Evolutionary conservation across 768 basidiomycete genomes (phyloP), one percentile per base, ranked within the genome.

Genomic region (Tricholoma bakamatsutake): DNA sequence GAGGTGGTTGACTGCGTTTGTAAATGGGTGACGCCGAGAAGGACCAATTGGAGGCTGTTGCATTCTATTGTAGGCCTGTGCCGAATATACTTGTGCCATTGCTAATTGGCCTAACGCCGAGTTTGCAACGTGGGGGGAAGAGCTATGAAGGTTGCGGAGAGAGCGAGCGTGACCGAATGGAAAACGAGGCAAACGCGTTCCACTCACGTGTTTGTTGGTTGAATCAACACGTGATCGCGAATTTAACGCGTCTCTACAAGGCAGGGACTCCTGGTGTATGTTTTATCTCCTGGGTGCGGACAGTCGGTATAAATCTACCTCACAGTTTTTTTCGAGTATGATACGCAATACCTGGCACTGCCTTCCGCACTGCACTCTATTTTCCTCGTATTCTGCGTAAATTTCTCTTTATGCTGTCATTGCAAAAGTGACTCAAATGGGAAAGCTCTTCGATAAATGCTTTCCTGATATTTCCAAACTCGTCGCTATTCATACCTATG

Each of bases 1-100:
- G 28, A 50, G 45, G 62, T 71, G 66, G 62, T 68, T 69, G 62
- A 68, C 68, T 43, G 68, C 65, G 54, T 69, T 63, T 2, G 68
- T 63, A 61, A 71, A 67, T 2, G 70, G 70, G 58, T 67, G 58
- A 47, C 68, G 69, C 60, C 62, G 60, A 40, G 63, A 54, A 24
- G 71, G 58, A 42, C 66, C 62, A 18, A 61, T 45, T 55, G 66
- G 57, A n/a, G 66, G 62, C 2, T 62, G 62, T 21, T 70, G 70
- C 34, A 68, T 63, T 17, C 66, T 62, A 61, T 64, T 64, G 61
- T 69, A 70, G 55, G 67, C 57, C 37, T 69, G 64, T 39, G 71
- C 68, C 31, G 71, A 62, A 65, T 75, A 73, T 60, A 77, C 69
- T 42, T 70, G 66, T 37, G 66, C 61, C 61, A 64, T 64, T 67